These are phyloP conservation scores for Polytrichum formosum DNA, from an alignment of 225 moss, liverwort and hornwort genomes.

Conservation along the genomic window DNA sequence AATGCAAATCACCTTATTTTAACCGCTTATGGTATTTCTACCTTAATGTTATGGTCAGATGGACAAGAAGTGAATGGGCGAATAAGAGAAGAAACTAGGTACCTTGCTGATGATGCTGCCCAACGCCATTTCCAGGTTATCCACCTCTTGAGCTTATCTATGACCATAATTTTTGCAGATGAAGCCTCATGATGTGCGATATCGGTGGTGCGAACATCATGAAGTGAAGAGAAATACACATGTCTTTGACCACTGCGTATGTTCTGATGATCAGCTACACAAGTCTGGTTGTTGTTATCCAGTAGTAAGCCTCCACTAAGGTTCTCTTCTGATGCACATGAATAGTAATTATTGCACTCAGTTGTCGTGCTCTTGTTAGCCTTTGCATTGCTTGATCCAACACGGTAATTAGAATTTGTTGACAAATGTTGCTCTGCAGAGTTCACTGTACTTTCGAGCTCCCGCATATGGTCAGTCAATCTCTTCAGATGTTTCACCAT, in stretches of 20 bases:
- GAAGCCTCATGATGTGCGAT: no score
- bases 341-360: background rate
- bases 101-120: slow-evolving; percentile 80
- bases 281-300: no score
- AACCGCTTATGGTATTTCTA: no score
- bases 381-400: background rate
- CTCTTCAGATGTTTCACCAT: slow-evolving; percentile 68
- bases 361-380: background rate
- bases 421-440: slow-evolving; percentile 23
- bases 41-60: background rate
- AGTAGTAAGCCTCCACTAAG: background rate
- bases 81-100: slow-evolving; percentile 3
- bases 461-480: slow-evolving; percentile 64
- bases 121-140: slow-evolving; percentile 89
- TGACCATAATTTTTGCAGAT: no score
- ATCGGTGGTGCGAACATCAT: slow-evolving; percentile 1
- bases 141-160: slow-evolving; percentile 42
- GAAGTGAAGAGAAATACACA: slow-evolving; percentile 15
- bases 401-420: background rate
- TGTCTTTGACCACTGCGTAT: no score
- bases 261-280: no score
- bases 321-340: background rate
- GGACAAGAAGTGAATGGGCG: background rate
- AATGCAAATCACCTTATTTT: no score
- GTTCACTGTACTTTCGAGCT: slow-evolving; percentile 61